Base-by-base conservation (phyloP, 2,329 filamentous ascomycete genomes). In the Colletotrichum karsti region DNA sequence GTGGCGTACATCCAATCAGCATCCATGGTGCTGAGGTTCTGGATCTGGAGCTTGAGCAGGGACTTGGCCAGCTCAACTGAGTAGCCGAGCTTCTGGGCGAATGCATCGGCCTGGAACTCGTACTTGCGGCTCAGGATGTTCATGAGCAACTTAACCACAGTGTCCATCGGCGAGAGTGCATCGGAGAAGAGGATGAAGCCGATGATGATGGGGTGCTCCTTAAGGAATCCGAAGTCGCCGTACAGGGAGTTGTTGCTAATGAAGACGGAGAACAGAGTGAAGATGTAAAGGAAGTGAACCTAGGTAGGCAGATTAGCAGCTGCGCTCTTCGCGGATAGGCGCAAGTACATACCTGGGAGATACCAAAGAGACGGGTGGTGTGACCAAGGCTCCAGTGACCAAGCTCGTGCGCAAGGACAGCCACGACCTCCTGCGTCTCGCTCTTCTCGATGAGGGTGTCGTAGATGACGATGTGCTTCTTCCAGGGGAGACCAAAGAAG, bases 401-500 rank as follows among this genome's bases (percentile, higher is more conserved):
- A 53, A 99, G 88, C 82, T 99, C 96, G 79, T 99, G 96, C 37
- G 94, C 95, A 60, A 99, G 85, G 59, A 99, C 95, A 72, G 96
- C 95, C 67, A 97, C 93, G 42, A 99, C 95, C 81, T 99, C 96
- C 76, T 96, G 88, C 4, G 93, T 91, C 70, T 95, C 90, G 79
- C 92, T 96, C 88, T 98, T 97, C 82, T 98, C 95, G 70, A 99
- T 94, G 71, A 99, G 83, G 5, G 97, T 99, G 78, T 99, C 96
- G 79, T 97, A 99, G 77, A 99, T 97, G 76, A 99, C 96, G 84
- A 99, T 99, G 85, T 98, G 97, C 88, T 98, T 98, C 88, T 98
- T 98, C 95, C 95, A 99, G 44, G 96, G 96, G 63, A 99, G 88
- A 69, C 96, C 96, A 75, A 97, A 98, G 84, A 99, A 99, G 82